phyloP scores from a whole-genome alignment of 176 grass and related monocot species.

The Dactylis glomerata region DNA sequence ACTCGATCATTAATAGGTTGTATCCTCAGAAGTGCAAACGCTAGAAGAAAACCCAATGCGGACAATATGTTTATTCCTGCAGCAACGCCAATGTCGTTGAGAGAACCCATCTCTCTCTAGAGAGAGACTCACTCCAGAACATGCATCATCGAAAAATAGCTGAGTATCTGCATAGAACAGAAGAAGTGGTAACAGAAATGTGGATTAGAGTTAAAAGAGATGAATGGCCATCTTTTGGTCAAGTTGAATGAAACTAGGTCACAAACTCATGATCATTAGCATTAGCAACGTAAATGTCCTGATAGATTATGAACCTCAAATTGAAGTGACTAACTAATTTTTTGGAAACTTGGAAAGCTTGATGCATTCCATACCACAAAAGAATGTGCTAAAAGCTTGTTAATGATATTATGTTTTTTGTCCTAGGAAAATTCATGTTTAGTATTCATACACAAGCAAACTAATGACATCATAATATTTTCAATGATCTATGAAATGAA shows the following conservation, averaged over 20 bases:
- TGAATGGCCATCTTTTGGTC: neutral
- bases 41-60: constrained; percentile 70
- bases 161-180: constrained; percentile 13
- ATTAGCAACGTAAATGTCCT: neutral
- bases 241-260: neutral
- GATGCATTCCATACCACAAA: neutral
- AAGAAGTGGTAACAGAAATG: neutral
- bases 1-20: constrained; percentile 90
- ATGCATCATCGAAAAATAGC: neutral
- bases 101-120: constrained; percentile 59
- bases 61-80: constrained; percentile 82
- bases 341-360: neutral
- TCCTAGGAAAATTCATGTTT: too few relatives aligned
- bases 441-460: too few relatives aligned
- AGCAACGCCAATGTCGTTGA: constrained; percentile 61
- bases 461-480: too few relatives aligned
- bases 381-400: too few relatives aligned
- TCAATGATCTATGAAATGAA: too few relatives aligned
- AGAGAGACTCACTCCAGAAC: constrained; percentile 19
- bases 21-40: constrained; percentile 76
- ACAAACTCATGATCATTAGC: neutral
- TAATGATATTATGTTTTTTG: too few relatives aligned
- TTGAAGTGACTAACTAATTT: neutral
- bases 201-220: neutral
- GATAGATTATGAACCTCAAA: neutral